A percentile compares a stretch with the other conserved stretches of the same genome.
phyloP scores from a whole-genome alignment of 78 protist genomes.

The Dictyostelium purpureum region DNA sequence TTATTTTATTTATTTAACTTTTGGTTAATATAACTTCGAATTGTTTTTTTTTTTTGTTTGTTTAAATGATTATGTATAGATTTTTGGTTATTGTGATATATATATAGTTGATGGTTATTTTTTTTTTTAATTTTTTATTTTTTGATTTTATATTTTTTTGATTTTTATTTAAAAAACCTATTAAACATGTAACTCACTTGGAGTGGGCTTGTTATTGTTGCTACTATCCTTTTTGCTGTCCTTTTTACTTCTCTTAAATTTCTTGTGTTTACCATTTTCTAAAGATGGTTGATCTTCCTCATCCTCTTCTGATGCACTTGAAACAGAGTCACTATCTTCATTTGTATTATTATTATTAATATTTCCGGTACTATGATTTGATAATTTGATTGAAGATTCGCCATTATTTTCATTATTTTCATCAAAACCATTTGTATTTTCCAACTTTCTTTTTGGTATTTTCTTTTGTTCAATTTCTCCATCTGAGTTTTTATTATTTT shows the following conservation, averaged over 20 bases:
- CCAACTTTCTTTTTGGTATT: conserved; percentile 11
- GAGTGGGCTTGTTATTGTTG: background rate
- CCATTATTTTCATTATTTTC: background rate
- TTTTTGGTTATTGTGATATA: too few species aligned
- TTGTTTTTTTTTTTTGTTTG: too few species aligned
- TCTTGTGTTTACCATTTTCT: conserved; percentile 5
- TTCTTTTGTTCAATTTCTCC: background rate
- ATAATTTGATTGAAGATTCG: background rate
- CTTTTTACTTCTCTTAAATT: background rate
- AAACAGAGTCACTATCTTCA: background rate
- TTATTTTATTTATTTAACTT: too few species aligned
- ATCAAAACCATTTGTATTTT: background rate
- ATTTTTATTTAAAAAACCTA: background rate
- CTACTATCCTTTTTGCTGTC: background rate
- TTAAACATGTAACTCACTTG: conserved; percentile 7
- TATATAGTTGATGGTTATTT: too few species aligned
- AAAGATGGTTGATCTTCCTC: background rate
- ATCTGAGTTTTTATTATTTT: background rate
- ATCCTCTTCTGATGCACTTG: background rate
- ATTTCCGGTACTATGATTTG: background rate
- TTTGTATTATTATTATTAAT: background rate
- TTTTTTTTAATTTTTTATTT: background rate
- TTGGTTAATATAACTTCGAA: too few species aligned
- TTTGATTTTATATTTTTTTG: background rate
- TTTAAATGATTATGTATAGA: too few species aligned